Percentiles rank a stretch among this genome's conserved stretches.
These are phyloP conservation scores for Cicer chorassanicum DNA, from an alignment of 306 rosid genomes.

Conservation along the genomic window DNA sequence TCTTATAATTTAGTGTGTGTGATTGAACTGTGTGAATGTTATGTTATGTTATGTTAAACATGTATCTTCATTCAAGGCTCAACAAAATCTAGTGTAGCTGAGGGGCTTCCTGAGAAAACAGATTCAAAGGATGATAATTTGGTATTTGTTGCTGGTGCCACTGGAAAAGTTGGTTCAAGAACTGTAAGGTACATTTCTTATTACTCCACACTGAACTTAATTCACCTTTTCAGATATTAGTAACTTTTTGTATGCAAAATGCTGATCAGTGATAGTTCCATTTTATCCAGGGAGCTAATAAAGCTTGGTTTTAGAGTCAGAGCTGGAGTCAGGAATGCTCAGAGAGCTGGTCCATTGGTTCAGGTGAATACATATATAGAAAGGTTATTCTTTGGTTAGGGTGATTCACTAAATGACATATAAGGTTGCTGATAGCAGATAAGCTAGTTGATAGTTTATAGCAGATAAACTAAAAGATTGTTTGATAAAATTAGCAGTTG, in stretches of 20 bases:
- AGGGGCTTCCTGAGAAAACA: constrained; percentile 53
- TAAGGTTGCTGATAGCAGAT: too few species aligned
- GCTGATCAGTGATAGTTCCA: constrained; percentile 33
- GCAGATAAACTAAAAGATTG: too few species aligned
- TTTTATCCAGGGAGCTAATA: constrained; percentile 83
- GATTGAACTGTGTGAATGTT: constrained; percentile 34
- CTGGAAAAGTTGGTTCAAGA: constrained; percentile 94
- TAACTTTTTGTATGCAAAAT: constrained; percentile 28
- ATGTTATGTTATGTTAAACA: constrained; percentile 35
- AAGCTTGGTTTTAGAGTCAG: constrained; percentile 91
- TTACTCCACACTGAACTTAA: background rate
- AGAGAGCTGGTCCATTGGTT: constrained; percentile 71
- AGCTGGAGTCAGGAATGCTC: constrained; percentile 81
- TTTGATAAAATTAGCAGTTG: too few species aligned
- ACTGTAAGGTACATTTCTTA: constrained; percentile 74
- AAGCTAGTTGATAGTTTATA: too few species aligned
- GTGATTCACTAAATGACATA: background rate
- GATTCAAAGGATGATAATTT: constrained; percentile 67
- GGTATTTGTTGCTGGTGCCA: constrained; percentile 98
- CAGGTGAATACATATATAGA: constrained; percentile 51
- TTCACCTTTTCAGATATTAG: constrained; percentile 1
- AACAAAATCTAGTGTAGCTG: constrained; percentile 47
- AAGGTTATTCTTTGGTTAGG: constrained; percentile 1
- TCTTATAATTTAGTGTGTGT: background rate
- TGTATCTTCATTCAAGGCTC: constrained; percentile 52